Evolutionary conservation across 352 stramenopile genomes (phyloP).

Genomic region (Phytophthora sp.): DNA sequence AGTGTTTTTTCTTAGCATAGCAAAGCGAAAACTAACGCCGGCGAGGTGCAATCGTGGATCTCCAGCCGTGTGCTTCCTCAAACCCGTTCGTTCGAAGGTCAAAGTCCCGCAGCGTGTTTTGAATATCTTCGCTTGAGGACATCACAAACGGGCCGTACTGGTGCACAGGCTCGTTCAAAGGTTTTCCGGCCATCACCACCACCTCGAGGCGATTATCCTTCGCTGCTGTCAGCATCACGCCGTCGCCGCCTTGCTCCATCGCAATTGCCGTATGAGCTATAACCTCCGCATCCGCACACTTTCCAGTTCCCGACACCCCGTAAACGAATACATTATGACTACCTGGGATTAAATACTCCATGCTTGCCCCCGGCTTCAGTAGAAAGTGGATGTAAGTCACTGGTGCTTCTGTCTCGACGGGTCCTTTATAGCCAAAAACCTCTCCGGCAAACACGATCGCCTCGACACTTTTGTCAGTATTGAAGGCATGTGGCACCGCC

Average conservation of each 20-base stretch:
- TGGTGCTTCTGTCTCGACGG: conserved; percentile 39
- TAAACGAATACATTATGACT: conserved; percentile 50
- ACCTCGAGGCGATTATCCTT: conserved; percentile 47
- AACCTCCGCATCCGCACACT: conserved; percentile 9
- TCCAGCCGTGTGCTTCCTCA: conserved; percentile 56
- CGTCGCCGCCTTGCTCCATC: conserved; percentile 49
- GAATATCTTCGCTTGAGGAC: conserved; percentile 56
- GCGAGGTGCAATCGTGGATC: conserved; percentile 49
- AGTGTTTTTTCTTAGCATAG: background rate
- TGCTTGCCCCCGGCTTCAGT: conserved; percentile 29
- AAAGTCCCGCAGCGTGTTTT: conserved; percentile 55
- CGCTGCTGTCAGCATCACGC: conserved; percentile 40
- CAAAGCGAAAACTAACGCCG: conserved; percentile 6
- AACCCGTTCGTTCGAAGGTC: conserved; percentile 60
- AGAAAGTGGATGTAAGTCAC: conserved; percentile 54
- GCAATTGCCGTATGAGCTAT: conserved; percentile 47
- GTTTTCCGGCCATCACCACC: conserved; percentile 55
- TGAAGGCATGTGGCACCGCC: conserved; percentile 39
- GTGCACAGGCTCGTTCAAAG: conserved; percentile 57
- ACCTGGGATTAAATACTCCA: conserved; percentile 38
- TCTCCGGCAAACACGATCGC: conserved; percentile 52
- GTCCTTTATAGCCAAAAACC: conserved; percentile 38
- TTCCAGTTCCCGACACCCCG: conserved; percentile 29
- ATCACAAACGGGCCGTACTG: conserved; percentile 79
- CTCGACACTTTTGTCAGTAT: conserved; percentile 39